Base-by-base conservation (phyloP, 805 yeast species). In the Yamadazyma tumulicola region DNA sequence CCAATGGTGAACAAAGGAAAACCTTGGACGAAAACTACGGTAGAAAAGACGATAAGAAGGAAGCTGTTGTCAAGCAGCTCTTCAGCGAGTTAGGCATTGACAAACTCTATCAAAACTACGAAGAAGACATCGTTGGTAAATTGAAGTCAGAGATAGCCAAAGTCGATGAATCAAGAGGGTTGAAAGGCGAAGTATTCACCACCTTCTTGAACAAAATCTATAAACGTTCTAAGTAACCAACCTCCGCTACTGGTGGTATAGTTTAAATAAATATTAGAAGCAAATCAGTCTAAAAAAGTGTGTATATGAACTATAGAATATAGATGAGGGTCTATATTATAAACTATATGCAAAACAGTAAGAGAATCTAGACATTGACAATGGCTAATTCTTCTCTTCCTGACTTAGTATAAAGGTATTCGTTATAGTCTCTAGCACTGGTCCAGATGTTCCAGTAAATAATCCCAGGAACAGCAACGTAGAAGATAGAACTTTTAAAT, bases 341-440 rank as follows among this genome's bases (percentile, higher is more conserved):
- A 25, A 12, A 15, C 27, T 12, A 25, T 25, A 25, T 9, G 24
- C 11, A 21, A 21, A 21, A 21, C n/a, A n/a, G 27, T 26, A 12
- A 15, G 8, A 26, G 10, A 9, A 12, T 15, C 46, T 61, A 64
- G 41, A 57, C 71, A 50, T 67, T 67, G 47, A 69, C 79, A 64
- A 77, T 79, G 64, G 76, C 91, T 59, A 91, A 77, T 61, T 91
- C 96, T 74, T 83, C 91, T 73, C 89, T 86, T 64, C 98, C 98
- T 47, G 85, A 97, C 76, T 91, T 91, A 67, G 97, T 88, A 77
- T 91, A 91, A 63, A 91, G 76, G 79, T 72, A 89, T 61, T 80
- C 91, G 69, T 91, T 85, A 79, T 88, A 88, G 59, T 83, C 88
- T 71, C 87, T 80, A 48, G 94, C 89, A 59, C 73, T 65, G 46